Percentiles rank a stretch among this genome's conserved stretches.
These are phyloP conservation scores for Neopestalotiopsis rosae DNA, from an alignment of 2,329 filamentous ascomycete genomes.

Conservation along the genomic window DNA sequence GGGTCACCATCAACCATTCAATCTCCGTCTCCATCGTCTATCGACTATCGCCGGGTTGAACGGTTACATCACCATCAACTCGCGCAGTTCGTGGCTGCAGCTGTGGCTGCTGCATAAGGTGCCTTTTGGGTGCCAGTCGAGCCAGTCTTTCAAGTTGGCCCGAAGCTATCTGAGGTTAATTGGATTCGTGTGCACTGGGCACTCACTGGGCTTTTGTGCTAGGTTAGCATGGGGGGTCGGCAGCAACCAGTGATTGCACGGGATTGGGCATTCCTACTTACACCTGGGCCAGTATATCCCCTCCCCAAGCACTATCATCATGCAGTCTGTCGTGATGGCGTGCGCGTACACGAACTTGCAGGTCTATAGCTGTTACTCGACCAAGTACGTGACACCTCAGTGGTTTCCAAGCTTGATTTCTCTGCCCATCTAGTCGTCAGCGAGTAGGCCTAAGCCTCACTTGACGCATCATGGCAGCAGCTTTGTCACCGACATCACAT, in stretches of 20 bases:
- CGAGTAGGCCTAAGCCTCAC: background rate
- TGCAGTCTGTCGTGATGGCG: background rate
- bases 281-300: background rate
- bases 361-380: background rate
- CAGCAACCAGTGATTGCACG: background rate
- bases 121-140: background rate
- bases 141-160: background rate
- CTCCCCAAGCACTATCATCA: background rate
- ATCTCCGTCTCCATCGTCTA: background rate
- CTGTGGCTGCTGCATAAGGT: background rate
- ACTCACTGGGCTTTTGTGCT: background rate
- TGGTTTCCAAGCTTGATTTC: background rate
- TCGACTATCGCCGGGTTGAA: background rate
- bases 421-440: background rate
- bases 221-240: background rate
- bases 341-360: background rate
- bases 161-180: background rate
- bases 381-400: background rate
- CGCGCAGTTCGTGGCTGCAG: background rate
- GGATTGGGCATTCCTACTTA: background rate
- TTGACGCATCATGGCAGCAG: background rate
- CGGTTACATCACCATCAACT: background rate
- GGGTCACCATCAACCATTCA: background rate
- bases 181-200: background rate
- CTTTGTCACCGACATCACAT: background rate